A percentile compares a stretch with the other conserved stretches of the same genome.
phyloP scores from a whole-genome alignment of 2,329 filamentous ascomycete species.

The Aphanocladium album region DNA sequence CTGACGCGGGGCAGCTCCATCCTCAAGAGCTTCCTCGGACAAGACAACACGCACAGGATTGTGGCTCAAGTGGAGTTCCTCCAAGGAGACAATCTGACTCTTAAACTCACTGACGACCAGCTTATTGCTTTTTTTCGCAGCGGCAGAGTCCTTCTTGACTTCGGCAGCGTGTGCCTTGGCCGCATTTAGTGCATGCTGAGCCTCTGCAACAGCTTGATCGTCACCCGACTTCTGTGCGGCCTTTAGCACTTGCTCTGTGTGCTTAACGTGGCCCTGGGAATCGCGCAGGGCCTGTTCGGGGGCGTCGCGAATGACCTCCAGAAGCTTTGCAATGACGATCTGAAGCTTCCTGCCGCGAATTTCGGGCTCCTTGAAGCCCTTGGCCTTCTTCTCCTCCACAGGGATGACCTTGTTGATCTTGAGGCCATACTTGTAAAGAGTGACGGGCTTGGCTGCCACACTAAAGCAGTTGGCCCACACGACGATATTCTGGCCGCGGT shows the following conservation, averaged over 20 bases:
- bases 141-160: neutral
- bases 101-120: conserved; percentile 47
- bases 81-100: conserved; percentile 38
- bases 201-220: neutral
- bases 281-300: neutral
- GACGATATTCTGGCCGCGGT: conserved; percentile 33
- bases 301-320: conserved; percentile 30
- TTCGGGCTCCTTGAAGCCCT: conserved; percentile 20
- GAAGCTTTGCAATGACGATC: conserved; percentile 34
- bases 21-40: conserved; percentile 23
- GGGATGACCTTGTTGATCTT: conserved; percentile 26
- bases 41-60: conserved; percentile 33
- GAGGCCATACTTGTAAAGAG: conserved; percentile 43
- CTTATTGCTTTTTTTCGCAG: conserved; percentile 13
- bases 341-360: conserved; percentile 41
- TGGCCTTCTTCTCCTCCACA: conserved; percentile 11
- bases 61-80: conserved; percentile 30
- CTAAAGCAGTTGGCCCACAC: conserved; percentile 54
- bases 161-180: neutral
- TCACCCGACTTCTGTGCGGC: neutral
- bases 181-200: neutral
- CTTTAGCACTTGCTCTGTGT: neutral
- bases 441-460: conserved; percentile 32
- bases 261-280: neutral
- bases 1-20: neutral